A percentile compares a stretch with the other conserved stretches of the same genome.
These are phyloP conservation scores for Mortierella alpina DNA, from an alignment of 192 early-diverging fungal genomes.

Conservation along the genomic window DNA sequence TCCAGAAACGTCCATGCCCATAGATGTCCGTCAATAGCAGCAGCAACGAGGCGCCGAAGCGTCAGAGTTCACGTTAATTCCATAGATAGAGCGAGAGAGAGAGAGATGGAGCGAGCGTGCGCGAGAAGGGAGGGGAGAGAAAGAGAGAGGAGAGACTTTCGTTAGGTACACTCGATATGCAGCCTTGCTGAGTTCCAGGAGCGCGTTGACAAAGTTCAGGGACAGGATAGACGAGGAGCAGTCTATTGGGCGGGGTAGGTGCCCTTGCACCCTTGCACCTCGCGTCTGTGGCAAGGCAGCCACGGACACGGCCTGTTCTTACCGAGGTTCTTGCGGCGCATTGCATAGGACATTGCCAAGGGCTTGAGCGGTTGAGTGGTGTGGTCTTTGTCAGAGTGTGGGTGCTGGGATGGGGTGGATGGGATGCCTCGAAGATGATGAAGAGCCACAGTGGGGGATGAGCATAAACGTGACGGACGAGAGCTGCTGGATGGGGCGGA, in stretches of 20 bases:
- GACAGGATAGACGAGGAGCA: not conserved
- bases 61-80: too few species aligned
- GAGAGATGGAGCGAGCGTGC: not conserved
- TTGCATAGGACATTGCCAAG: slow-evolving; percentile 35
- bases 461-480: not conserved
- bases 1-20: too few species aligned
- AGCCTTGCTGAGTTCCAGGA: slow-evolving; percentile 1
- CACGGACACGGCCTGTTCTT: not conserved
- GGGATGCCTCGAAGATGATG: not conserved
- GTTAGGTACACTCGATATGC: not conserved
- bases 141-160: not conserved
- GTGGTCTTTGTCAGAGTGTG: not conserved
- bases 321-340: slow-evolving; percentile 52
- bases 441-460: not conserved
- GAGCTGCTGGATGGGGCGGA: not conserved
- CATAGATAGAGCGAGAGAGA: too few species aligned
- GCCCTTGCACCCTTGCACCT: not conserved
- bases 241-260: slow-evolving; percentile 5
- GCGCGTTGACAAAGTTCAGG: not conserved
- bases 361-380: not conserved
- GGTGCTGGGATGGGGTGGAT: not conserved
- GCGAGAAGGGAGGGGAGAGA: not conserved
- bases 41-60: too few species aligned
- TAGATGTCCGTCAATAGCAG: too few species aligned
- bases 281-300: not conserved